These are phyloP conservation scores for Bryoglossum gracile DNA, from an alignment of 495 filamentous ascomycete species.

Conservation along the genomic window DNA sequence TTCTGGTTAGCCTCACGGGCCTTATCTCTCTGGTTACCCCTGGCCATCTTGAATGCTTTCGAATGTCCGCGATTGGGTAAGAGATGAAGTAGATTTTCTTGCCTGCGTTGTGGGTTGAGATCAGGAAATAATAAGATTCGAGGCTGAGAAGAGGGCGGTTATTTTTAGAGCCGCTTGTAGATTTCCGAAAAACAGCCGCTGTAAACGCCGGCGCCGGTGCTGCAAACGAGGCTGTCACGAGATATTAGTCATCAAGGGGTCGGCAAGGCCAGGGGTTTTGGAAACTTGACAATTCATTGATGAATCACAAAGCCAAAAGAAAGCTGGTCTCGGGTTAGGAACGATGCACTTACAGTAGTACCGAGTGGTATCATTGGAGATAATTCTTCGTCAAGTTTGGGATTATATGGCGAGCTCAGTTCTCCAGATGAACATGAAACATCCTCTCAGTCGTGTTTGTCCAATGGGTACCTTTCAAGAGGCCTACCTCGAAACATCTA, in stretches of 20 bases:
- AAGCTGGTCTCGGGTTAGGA: too few relatives aligned
- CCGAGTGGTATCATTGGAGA: neutral
- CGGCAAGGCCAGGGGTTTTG: too few relatives aligned
- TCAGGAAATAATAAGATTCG: neutral
- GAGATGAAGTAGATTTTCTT: neutral
- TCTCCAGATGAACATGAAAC: slow-evolving; percentile 18
- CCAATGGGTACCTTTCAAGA: slow-evolving; percentile 14
- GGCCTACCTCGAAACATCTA: slow-evolving; percentile 7
- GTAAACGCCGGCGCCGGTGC: too few relatives aligned
- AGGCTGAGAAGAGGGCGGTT: slow-evolving; percentile 10
- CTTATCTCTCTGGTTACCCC: slow-evolving; percentile 89
- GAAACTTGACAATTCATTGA: too few relatives aligned
- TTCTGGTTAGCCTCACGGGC: slow-evolving; percentile 77
- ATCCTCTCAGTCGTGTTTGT: slow-evolving; percentile 12
- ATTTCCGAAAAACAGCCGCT: too few relatives aligned
- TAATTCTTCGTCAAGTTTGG: neutral
- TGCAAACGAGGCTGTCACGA: too few relatives aligned
- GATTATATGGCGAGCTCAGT: neutral
- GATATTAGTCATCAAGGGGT: too few relatives aligned
- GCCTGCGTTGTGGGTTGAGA: slow-evolving; percentile 12
- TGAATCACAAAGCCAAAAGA: too few relatives aligned
- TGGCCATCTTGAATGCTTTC: slow-evolving; percentile 58
- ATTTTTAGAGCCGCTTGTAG: too few relatives aligned
- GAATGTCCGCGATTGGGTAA: slow-evolving; percentile 13
- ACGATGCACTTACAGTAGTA: too few relatives aligned